Evolutionary conservation across 2,329 filamentous ascomycete species (phyloP).

Genomic region (Botrytis cinerea): DNA sequence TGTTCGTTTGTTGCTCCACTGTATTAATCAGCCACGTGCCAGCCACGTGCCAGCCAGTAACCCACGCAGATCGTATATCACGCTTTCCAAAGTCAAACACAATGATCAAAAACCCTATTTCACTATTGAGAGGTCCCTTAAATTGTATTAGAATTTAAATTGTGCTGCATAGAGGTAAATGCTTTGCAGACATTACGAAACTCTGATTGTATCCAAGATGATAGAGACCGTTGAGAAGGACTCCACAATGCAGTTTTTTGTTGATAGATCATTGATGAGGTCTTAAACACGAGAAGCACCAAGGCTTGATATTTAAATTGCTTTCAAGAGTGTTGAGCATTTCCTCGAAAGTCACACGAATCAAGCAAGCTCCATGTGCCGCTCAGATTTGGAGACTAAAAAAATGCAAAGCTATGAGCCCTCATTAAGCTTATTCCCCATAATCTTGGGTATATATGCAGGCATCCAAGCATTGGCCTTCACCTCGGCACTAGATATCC

Average conservation of each 20-base stretch:
- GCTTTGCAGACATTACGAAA: background rate
- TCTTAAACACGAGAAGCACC: background rate
- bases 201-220: background rate
- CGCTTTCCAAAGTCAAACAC: background rate
- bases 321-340: background rate
- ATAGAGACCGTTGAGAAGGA: background rate
- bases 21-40: background rate
- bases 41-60: no score
- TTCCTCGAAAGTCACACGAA: background rate
- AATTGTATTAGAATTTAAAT: background rate
- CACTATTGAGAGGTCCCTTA: background rate
- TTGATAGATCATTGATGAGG: background rate
- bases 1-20: background rate
- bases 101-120: background rate
- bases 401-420: background rate
- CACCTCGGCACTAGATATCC: background rate
- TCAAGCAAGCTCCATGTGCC: background rate
- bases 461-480: background rate
- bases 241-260: fast-evolving
- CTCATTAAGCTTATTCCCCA: background rate
- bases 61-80: background rate
- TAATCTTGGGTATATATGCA: background rate
- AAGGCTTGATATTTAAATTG: background rate
- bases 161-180: background rate
- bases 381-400: background rate